These are phyloP conservation scores for Agrostemma githago DNA, from an alignment of 148 eudicot genomes.

Conservation along the genomic window DNA sequence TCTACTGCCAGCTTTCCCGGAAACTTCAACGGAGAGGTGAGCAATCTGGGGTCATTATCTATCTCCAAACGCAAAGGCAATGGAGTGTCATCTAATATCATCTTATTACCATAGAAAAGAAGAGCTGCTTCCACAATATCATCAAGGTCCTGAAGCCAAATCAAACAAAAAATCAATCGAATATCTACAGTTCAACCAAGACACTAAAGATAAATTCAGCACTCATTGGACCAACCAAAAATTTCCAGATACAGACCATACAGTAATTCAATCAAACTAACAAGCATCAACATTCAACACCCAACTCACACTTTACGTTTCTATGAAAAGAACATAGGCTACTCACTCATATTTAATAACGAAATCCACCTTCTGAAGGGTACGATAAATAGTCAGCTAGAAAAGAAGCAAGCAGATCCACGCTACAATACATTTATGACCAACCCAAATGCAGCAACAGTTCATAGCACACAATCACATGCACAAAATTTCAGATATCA, in stretches of 20 bases:
- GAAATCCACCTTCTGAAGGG: background rate
- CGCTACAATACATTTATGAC: background rate
- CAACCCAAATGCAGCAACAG: background rate
- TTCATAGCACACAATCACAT: background rate
- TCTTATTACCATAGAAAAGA: slow-evolving; percentile 60
- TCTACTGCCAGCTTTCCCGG: slow-evolving; percentile 95
- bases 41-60: slow-evolving; percentile 81
- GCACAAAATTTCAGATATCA: background rate
- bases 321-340: background rate
- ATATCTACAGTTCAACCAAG: background rate
- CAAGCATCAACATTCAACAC: background rate
- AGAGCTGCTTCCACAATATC: slow-evolving; percentile 90
- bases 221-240: background rate
- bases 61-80: slow-evolving; percentile 84
- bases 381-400: background rate
- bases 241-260: background rate
- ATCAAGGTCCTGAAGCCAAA: slow-evolving; percentile 69
- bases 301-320: background rate
- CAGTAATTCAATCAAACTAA: background rate
- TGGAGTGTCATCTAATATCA: slow-evolving; percentile 54
- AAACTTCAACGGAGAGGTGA: slow-evolving; percentile 87
- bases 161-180: background rate
- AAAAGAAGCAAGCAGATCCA: background rate
- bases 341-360: background rate
- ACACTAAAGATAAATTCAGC: background rate